Conservation (phyloP, 306 rosid species). For the Fragaria vesca region DNA sequence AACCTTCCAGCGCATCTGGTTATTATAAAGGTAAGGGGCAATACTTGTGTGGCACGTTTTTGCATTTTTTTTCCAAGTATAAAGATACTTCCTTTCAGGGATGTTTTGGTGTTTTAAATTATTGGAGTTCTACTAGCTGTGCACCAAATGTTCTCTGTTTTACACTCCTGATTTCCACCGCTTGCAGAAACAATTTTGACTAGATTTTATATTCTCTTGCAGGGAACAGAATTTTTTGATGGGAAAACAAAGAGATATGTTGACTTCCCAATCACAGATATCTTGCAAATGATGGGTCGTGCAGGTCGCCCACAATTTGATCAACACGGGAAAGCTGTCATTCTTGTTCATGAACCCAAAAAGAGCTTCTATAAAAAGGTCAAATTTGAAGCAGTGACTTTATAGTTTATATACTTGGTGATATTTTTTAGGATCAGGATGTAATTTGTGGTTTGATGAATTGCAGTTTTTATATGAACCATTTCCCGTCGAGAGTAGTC, state of each 20-base stretch:
- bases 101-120: background rate
- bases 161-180: background rate
- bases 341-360: constrained; percentile 99
- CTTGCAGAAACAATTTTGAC: background rate
- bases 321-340: constrained; percentile 98
- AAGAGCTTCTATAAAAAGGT: constrained; percentile 98
- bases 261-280: constrained; percentile 97
- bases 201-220: constrained; percentile 26
- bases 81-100: background rate
- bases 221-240: constrained; percentile 93
- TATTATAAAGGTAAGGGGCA: constrained; percentile 73
- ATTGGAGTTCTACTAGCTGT: background rate
- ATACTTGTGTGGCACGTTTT: constrained; percentile 15
- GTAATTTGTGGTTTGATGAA: constrained; percentile 27
- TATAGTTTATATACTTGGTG: constrained; percentile 16
- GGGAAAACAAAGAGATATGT: constrained; percentile 92
- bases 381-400: constrained; percentile 22
- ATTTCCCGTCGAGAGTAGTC: constrained; percentile 97
- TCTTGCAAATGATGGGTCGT: constrained; percentile 99
- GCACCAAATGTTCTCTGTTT: background rate
- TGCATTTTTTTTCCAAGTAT: constrained; percentile 18
- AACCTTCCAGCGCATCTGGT: constrained; percentile 99
- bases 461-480: constrained; percentile 96
- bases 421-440: constrained; percentile 18
- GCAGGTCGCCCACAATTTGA: constrained; percentile 99